Conservation (phyloP, 495 filamentous ascomycete species). For the Terfezia boudieri region DNA sequence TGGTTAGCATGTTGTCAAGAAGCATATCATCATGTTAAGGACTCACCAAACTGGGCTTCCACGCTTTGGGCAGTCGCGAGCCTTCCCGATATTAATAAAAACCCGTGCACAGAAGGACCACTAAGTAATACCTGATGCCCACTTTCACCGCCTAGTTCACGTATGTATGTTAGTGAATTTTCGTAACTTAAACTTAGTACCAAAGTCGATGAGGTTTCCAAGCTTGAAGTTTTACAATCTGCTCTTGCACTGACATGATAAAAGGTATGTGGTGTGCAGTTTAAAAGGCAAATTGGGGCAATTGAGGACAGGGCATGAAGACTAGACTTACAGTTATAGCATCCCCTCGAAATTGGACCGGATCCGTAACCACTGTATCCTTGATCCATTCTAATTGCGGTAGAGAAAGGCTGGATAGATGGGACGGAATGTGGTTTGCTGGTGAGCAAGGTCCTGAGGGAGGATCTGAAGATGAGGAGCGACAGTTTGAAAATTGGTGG, state of each 20-base stretch:
- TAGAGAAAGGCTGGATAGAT: not conserved
- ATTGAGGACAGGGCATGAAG: too few relatives aligned
- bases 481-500: not conserved
- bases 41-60: constrained; percentile 72
- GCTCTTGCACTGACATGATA: too few relatives aligned
- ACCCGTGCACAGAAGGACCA: too few relatives aligned
- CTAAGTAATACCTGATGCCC: constrained; percentile 39
- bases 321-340: constrained; percentile 55
- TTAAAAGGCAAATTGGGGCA: too few relatives aligned
- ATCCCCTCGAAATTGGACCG: constrained; percentile 10
- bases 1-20: not conserved
- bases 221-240: too few relatives aligned
- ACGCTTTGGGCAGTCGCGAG: constrained; percentile 87
- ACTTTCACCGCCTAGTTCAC: constrained; percentile 41
- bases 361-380: not conserved
- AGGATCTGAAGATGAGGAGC: not conserved
- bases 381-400: too few relatives aligned
- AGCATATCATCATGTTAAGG: not conserved
- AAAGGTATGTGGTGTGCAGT: too few relatives aligned
- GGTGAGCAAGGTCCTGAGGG: not conserved
- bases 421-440: not conserved
- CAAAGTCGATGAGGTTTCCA: too few relatives aligned
- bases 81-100: constrained; percentile 25
- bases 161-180: too few relatives aligned
- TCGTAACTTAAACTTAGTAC: too few relatives aligned